Base-by-base conservation (phyloP, 2,329 filamentous ascomycete species). In the Phialemoniopsis sp. region DNA sequence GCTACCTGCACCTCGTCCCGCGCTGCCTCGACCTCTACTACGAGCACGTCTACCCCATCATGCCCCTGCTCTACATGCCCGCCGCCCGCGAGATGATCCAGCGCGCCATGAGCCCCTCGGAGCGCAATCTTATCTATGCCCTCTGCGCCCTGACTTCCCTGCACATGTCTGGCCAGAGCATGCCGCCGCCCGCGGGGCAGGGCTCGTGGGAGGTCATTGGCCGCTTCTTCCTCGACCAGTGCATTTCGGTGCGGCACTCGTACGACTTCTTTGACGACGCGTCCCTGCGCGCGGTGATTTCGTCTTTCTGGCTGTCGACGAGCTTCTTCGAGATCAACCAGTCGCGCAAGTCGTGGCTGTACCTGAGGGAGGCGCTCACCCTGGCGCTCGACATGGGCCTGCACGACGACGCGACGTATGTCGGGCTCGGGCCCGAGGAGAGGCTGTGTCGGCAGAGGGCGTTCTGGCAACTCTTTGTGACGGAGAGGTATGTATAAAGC, bases 401-500 rank as follows among this genome's bases (percentile, higher is more conserved):
- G 53, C 74, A 81, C 48, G 70, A 81, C 38, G 77, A 82, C 50
- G 61, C 68, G 16, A 66, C 69, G 2, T 82, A 82, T 53, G 62
- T 58, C 32, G 64, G 62, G 6, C 52, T 67, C 2, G 64, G 72
- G 29, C 60, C 67, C 2, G 60, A 73, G 5, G 77, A 81, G 49
- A 63, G 59, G 16, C 68, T 78, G 15, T 72, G 74, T 39, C 68
- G 72, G 29, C 66, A 75, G 40, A 64, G 77, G 10, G 64, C 80
- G 8, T 82, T 79, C 52, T 83, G 79, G 79, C 64, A 80, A 31
- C 60, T 83, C 9, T 80, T 81, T 49, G 70, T 82, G 26, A 77
- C 76, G 1, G 79, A 83, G 57, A 69, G 74, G 73, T 76, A 57
- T 36, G 40, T 38, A n/a, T n/a, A n/a, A n/a, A n/a, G n/a, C n/a